phyloP scores from a whole-genome alignment of 768 basidiomycete species.

The Leccinum ochraceum region DNA sequence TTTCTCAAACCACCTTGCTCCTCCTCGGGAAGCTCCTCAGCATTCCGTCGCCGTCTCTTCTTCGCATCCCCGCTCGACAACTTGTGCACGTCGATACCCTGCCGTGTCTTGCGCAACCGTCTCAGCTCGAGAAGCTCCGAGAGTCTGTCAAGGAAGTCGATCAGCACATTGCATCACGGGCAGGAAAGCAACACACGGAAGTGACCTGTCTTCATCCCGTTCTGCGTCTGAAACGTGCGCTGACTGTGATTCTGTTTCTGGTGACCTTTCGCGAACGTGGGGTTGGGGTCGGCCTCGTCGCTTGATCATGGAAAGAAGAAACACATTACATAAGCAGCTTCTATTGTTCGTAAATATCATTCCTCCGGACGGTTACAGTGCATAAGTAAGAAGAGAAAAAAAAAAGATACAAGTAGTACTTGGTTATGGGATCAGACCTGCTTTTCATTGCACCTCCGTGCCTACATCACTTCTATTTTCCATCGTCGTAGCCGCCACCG shows the following conservation, averaged over 20 bases:
- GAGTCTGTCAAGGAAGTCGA: slow-evolving; percentile 44
- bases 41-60: slow-evolving; percentile 62
- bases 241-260: slow-evolving; percentile 26
- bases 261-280: slow-evolving; percentile 52
- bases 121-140: slow-evolving; percentile 85
- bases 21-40: slow-evolving; percentile 47
- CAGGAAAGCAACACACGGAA: slow-evolving; percentile 43
- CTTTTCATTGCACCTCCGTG: neutral
- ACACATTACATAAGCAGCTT: neutral
- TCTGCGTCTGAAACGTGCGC: slow-evolving; percentile 12
- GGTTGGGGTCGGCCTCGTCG: slow-evolving; percentile 68
- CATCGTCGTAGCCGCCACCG: neutral
- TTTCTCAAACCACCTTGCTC: slow-evolving; percentile 58
- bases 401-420: too few species aligned
- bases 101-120: slow-evolving; percentile 67
- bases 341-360: neutral
- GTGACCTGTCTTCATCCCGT: slow-evolving; percentile 34
- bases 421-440: slow-evolving; percentile 14
- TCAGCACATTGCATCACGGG: neutral
- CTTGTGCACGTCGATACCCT: slow-evolving; percentile 85
- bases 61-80: slow-evolving; percentile 81
- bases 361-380: neutral
- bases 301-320: slow-evolving; percentile 56
- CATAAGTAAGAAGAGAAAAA: too few species aligned
- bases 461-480: slow-evolving; percentile 13